Base-by-base conservation (phyloP, 2,329 filamentous ascomycete species). In the Chaetomium olivaceum region DNA sequence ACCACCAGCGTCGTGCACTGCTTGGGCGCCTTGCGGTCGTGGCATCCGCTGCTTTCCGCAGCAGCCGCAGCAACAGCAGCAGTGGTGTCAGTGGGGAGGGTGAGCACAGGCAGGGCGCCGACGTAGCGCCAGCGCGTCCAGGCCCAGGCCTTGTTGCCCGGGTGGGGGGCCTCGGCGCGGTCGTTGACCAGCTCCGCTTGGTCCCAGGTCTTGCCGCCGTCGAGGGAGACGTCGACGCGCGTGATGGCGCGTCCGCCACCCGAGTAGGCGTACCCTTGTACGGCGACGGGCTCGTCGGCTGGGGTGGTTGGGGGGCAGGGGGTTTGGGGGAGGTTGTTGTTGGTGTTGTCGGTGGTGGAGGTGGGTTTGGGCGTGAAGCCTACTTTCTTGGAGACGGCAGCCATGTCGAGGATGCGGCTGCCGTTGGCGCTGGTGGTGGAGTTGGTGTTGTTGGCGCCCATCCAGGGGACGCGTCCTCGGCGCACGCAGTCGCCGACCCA, bases 211-310 rank as follows among this genome's bases (percentile, higher is more conserved):
- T 78, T 79, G 48, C 88, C 88, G 27, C 84, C 85, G 72, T 91
- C 88, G 33, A 87, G 77, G 65, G 84, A 87, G 36, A 90, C 78
- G 69, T 91, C 89, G 3, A 91, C 88, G n/a, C 88, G 84, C 55
- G 88, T 81, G 68, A 90, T 87, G 73, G 82, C 81, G 36, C 86
- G 82, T 1, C 89, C 89, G 54, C 88, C 89, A 31, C 89, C 89
- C 0, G 87, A 88, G 72, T 88, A 89, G 1, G 89, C 89, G 73
- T 89, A 91, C 0, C 89, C 89, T 59, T 82, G 80, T 4, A 89
- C 73, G 0, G 78, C 76, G 21, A 82, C 74, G 21, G 73, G 73
- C n/a, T 71, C 70, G 14, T 71, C 69, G 12, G 61, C 58, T 16
- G 64, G 61, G n/a, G 55, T 48, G 25, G 54, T 55, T 54, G 59